Evolutionary conservation across 306 rosid species (phyloP).

Genomic region (Quercus engelmannii): DNA sequence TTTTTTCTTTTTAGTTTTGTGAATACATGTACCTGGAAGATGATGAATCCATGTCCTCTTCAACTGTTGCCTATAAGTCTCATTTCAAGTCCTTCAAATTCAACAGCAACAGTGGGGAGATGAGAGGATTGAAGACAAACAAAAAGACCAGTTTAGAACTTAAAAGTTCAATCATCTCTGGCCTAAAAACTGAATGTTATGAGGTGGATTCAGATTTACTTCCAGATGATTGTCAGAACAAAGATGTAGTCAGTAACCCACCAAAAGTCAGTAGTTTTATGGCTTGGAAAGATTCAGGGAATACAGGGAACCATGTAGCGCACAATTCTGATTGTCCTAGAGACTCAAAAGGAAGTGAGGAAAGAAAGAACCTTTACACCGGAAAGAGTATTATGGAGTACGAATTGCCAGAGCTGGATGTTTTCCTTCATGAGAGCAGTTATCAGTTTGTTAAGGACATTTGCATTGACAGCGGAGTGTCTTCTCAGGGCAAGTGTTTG

Average conservation of each 20-base stretch:
- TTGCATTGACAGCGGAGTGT: slow-evolving; percentile 30
- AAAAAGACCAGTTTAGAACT: neutral
- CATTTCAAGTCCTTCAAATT: slow-evolving; percentile 27
- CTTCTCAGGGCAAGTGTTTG: slow-evolving; percentile 16
- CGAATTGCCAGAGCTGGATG: slow-evolving; percentile 65
- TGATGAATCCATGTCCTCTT: slow-evolving; percentile 22
- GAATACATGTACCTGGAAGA: neutral
- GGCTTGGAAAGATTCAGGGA: slow-evolving; percentile 31
- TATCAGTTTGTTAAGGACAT: slow-evolving; percentile 55
- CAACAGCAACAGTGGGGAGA: slow-evolving; percentile 20
- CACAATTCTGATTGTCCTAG: neutral
- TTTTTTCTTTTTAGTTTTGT: neutral
- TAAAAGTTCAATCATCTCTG: neutral
- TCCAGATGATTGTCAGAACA: slow-evolving; percentile 11
- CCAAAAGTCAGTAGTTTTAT: slow-evolving; percentile 11
- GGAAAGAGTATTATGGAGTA: slow-evolving; percentile 33
- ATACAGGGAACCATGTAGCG: slow-evolving; percentile 1
- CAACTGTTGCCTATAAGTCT: slow-evolving; percentile 19
- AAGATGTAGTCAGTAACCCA: neutral
- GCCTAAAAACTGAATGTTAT: neutral
- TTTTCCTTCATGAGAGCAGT: slow-evolving; percentile 66
- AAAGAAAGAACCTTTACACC: slow-evolving; percentile 20
- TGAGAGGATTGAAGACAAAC: slow-evolving; percentile 3
- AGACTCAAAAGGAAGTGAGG: slow-evolving; percentile 11
- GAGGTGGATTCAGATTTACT: neutral